Evolutionary conservation across 306 rosid genomes (phyloP).

Genomic region (Spatholobus suberectus): DNA sequence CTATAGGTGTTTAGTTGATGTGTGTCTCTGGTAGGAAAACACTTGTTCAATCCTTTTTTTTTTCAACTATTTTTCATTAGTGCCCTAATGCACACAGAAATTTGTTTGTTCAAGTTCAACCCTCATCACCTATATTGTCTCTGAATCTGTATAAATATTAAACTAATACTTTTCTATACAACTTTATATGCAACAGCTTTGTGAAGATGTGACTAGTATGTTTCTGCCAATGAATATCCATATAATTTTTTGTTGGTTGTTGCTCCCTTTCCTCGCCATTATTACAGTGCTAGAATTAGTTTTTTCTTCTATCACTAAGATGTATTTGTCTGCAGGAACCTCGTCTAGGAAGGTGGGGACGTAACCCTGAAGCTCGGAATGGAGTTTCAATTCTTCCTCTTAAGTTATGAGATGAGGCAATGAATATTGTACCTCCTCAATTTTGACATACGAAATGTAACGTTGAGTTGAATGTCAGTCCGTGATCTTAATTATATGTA

Average conservation of each 20-base stretch:
- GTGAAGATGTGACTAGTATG: not conserved
- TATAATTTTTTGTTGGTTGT: not conserved
- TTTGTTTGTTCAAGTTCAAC: no score
- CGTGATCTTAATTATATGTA: slow-evolving; percentile 31
- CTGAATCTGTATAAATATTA: no score
- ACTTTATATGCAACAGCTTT: not conserved
- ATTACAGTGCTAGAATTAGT: not conserved
- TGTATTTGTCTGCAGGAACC: slow-evolving; percentile 71
- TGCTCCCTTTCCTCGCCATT: not conserved
- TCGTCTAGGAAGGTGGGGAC: slow-evolving; percentile 93
- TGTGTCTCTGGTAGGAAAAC: no score
- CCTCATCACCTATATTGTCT: no score
- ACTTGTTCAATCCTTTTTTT: no score
- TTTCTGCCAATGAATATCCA: not conserved
- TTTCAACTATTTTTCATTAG: no score
- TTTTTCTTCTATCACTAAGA: slow-evolving; percentile 10
- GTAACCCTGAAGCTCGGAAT: slow-evolving; percentile 60
- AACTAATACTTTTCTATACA: no score
- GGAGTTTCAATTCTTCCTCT: slow-evolving; percentile 81
- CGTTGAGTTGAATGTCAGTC: slow-evolving; percentile 35
- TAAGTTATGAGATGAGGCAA: slow-evolving; percentile 54
- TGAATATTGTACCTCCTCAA: slow-evolving; percentile 47
- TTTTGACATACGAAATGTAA: slow-evolving; percentile 60
- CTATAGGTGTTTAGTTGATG: no score
- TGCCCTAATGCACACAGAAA: no score